These are phyloP conservation scores for Wakefieldia striispora DNA, from an alignment of 768 basidiomycete species.

Conservation along the genomic window DNA sequence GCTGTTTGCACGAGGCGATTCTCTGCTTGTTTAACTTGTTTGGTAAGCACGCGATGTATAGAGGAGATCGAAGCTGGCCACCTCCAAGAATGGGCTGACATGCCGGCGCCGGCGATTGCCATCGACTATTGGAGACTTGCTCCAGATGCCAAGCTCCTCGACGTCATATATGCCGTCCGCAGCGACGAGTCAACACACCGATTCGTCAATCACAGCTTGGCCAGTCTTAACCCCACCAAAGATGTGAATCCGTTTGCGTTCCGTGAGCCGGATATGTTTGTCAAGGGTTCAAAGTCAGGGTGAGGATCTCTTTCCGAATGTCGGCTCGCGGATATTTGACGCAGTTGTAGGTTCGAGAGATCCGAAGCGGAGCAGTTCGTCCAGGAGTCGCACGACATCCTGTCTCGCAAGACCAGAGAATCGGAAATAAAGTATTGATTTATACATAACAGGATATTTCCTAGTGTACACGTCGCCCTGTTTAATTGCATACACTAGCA, in stretches of 20 bases:
- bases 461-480: neutral
- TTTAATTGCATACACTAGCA: conserved; percentile 14
- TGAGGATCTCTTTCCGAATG: conserved; percentile 37
- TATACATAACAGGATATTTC: conserved; percentile 3
- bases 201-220: conserved; percentile 95
- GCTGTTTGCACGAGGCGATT: conserved; percentile 15
- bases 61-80: conserved; percentile 77
- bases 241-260: conserved; percentile 92
- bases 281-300: conserved; percentile 76
- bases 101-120: conserved; percentile 82
- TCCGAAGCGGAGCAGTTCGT: conserved; percentile 66
- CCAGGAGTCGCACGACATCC: conserved; percentile 54
- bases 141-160: conserved; percentile 72
- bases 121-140: conserved; percentile 92
- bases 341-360: conserved; percentile 56
- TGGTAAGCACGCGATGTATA: conserved; percentile 71
- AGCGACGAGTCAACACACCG: conserved; percentile 92
- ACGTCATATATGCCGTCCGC: conserved; percentile 88
- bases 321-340: conserved; percentile 18
- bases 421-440: conserved; percentile 30
- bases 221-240: conserved; percentile 69
- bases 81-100: conserved; percentile 76
- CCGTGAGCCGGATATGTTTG: conserved; percentile 82
- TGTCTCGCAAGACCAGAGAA: conserved; percentile 32
- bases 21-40: conserved; percentile 15